Base-by-base conservation (phyloP, 2,329 filamentous ascomycete genomes). In the Shiraia bambusicola region DNA sequence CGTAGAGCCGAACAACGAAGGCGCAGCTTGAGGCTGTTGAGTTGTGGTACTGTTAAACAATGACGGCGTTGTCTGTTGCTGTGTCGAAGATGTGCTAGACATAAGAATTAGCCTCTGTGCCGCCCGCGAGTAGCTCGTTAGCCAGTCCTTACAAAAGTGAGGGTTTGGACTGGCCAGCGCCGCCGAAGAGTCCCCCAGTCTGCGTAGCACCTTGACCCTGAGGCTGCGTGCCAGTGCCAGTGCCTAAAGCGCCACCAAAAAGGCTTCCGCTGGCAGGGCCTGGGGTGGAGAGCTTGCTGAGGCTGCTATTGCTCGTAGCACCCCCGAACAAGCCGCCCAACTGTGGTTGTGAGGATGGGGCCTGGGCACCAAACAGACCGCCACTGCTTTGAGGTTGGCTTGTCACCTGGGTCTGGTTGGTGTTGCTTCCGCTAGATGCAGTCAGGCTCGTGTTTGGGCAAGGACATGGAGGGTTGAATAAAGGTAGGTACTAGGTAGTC, bases 121-220 rank as follows among this genome's bases (percentile, higher is more conserved):
- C 16, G 46, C 49, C 26, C 28, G 33, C 25, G 34, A 27, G 22
- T 19, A 33, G 37, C 11, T n/a, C n/a, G n/a, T n/a, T n/a, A 19
- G 27, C 27, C 37, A 36, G 48, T 42, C 52, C 67, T 54, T 63
- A 71, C 68, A 69, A 70, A 4, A 70, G 48, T 27, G 66, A 69
- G 10, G 64, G 63, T 35, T 64, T 63, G 14, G 61, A 42, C 40
- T 65, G 62, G 33, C 48, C 50, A 15, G 55, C 33, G 19, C 40
- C 45, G 7, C 64, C 62, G 39, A 69, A 67, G 16, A 69, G 54
- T 26, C 66, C 65, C 24, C 59, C 63, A 22, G 61, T 50, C 48
- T 61, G 62, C 34, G 59, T 43, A 30, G 49, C 36, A 24, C 30
- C 40, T 34, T 53, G 51, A 5, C 38, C 45, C 49, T 62, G 63